phyloP scores from a whole-genome alignment of 208 protist genomes.

The Trichomonas vaginalis region DNA sequence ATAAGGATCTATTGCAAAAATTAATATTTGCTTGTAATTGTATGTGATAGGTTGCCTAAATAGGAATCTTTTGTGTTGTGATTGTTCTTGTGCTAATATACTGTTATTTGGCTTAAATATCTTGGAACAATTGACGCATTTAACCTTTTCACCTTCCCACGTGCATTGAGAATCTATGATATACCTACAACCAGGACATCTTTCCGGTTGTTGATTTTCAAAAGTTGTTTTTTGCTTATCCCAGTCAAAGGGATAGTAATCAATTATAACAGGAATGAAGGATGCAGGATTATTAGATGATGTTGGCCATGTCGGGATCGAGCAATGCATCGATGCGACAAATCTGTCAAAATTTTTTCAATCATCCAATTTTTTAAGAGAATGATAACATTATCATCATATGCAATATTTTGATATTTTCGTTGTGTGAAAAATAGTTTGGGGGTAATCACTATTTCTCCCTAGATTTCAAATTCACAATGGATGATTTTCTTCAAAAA shows the following conservation, averaged over 20 bases:
- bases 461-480: no score
- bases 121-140: not conserved
- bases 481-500: not conserved
- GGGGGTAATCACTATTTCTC: no score
- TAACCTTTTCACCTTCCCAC: not conserved
- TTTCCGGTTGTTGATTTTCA: not conserved
- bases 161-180: not conserved
- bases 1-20: not conserved
- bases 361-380: no score
- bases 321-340: no score
- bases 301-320: not conserved
- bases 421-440: no score
- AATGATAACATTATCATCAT: no score
- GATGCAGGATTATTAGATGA: not conserved
- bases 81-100: not conserved
- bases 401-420: no score
- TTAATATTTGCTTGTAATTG: not conserved
- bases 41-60: not conserved
- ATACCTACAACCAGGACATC: not conserved
- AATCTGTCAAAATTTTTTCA: no score
- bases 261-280: not conserved
- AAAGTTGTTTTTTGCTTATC: not conserved
- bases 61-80: not conserved
- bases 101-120: not conserved
- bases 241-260: not conserved